These are phyloP conservation scores for Phytopythium boreale DNA, from an alignment of 352 stramenopile species.

Conservation along the genomic window DNA sequence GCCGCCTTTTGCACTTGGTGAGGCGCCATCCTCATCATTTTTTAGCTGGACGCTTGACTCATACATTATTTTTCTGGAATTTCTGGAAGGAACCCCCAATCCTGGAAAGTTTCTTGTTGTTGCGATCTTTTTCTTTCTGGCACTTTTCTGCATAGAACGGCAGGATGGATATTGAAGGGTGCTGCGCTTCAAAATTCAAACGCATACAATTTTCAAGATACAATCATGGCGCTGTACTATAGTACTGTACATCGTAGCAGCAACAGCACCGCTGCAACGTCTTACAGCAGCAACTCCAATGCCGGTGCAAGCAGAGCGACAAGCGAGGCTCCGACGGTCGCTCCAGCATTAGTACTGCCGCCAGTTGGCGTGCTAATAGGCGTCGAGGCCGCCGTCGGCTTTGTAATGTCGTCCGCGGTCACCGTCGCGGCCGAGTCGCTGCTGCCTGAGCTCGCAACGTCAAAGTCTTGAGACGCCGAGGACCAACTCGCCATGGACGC, in stretches of 20 bases:
- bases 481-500: background rate
- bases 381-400: background rate
- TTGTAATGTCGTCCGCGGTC: background rate
- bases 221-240: too few relatives aligned
- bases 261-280: too few relatives aligned
- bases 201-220: constrained; percentile 2
- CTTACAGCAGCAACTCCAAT: background rate
- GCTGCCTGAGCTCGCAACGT: background rate
- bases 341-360: background rate
- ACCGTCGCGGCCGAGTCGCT: background rate
- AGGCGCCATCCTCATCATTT: too few relatives aligned
- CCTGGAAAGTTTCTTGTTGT: too few relatives aligned
- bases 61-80: too few relatives aligned
- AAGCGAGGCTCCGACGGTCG: background rate
- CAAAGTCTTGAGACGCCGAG: background rate
- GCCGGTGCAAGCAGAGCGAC: background rate
- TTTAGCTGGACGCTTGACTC: too few relatives aligned
- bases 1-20: too few relatives aligned
- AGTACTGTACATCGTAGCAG: too few relatives aligned
- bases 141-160: too few relatives aligned
- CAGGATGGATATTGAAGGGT: too few relatives aligned
- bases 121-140: too few relatives aligned
- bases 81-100: too few relatives aligned
- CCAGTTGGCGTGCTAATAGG: background rate
- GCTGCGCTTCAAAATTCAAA: background rate